phyloP scores from a whole-genome alignment of 2,329 filamentous ascomycete genomes.

The Stagonosporopsis cucurbitacearum region DNA sequence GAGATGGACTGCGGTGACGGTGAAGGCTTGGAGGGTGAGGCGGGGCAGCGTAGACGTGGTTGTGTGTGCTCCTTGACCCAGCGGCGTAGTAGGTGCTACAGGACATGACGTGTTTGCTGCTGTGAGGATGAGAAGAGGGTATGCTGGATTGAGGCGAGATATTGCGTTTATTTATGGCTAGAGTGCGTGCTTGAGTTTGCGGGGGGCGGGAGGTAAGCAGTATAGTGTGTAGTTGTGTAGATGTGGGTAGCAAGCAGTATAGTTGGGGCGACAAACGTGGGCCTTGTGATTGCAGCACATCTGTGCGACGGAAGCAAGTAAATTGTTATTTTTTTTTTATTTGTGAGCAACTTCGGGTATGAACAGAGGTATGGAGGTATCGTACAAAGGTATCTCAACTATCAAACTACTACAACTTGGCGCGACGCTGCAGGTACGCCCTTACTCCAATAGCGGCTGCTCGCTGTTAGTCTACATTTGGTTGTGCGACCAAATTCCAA shows the following conservation, averaged over 20 bases:
- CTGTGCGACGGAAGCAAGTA: not conserved
- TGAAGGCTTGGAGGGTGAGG: not conserved
- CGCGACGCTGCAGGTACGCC: conserved; percentile 39
- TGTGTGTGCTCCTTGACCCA: not conserved
- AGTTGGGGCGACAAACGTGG: not conserved
- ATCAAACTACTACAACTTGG: conserved; percentile 30
- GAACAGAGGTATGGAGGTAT: not conserved
- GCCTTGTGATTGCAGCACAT: not conserved
- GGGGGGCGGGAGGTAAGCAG: not conserved
- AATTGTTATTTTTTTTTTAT: not conserved
- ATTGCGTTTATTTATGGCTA: not conserved
- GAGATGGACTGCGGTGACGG: not conserved
- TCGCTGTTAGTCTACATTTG: conserved; percentile 23
- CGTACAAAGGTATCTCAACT: conserved; percentile 1
- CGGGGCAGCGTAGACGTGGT: too few species aligned
- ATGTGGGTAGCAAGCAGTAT: not conserved
- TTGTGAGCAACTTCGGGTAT: not conserved
- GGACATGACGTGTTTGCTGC: not conserved
- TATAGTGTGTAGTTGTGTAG: not conserved
- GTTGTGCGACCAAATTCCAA: not conserved
- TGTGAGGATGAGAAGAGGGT: not conserved
- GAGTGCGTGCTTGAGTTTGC: not conserved
- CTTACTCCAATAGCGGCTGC: conserved; percentile 38
- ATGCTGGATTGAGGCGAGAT: not conserved
- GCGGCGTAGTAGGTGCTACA: not conserved